Conservation (phyloP, 2,329 filamentous ascomycete species). For the Tolypocladium inflatum region DNA sequence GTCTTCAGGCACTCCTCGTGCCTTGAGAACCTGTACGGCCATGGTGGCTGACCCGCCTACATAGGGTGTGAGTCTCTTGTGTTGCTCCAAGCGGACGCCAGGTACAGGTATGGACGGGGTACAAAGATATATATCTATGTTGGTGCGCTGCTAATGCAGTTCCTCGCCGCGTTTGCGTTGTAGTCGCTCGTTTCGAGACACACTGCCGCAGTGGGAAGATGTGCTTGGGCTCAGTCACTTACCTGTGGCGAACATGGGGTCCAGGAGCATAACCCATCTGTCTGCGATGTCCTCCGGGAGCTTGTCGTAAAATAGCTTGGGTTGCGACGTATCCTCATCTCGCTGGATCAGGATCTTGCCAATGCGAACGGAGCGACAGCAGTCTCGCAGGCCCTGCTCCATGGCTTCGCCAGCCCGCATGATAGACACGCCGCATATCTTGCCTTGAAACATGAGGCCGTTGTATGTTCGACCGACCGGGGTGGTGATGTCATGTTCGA, state of each 20-base stretch:
- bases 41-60: conserved; percentile 89
- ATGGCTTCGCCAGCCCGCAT: conserved; percentile 98
- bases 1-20: conserved; percentile 85
- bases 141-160: neutral
- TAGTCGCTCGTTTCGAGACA: neutral
- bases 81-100: neutral
- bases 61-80: conserved; percentile 4
- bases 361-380: conserved; percentile 94
- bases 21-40: conserved; percentile 88
- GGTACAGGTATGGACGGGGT: neutral
- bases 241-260: conserved; percentile 99
- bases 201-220: neutral
- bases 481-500: conserved; percentile 81
- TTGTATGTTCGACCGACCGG: conserved; percentile 82
- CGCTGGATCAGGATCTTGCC: conserved; percentile 97
- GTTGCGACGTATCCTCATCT: conserved; percentile 87
- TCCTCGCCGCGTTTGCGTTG: neutral
- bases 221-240: conserved; percentile 13
- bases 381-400: conserved; percentile 94
- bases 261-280: conserved; percentile 85
- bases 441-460: conserved; percentile 91
- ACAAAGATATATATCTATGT: neutral
- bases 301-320: conserved; percentile 96
- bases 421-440: conserved; percentile 97
- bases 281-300: conserved; percentile 87